A percentile compares a stretch with the other conserved stretches of the same genome.
These are phyloP conservation scores for Cenococcum geophilum DNA, from an alignment of 495 filamentous ascomycete genomes.

Conservation along the genomic window DNA sequence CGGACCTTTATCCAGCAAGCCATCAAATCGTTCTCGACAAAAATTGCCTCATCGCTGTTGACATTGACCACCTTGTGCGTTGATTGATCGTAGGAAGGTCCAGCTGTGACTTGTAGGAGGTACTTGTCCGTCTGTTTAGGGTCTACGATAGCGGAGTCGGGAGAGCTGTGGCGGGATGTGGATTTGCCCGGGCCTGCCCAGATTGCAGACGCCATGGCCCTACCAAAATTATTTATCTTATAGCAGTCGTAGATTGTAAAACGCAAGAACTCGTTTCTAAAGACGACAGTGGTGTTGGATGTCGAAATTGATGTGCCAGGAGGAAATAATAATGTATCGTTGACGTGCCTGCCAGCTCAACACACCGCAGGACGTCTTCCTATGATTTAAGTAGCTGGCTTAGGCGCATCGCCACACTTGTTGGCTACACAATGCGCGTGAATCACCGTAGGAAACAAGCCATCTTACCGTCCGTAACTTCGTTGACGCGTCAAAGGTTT, in stretches of 20 bases:
- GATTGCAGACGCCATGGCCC: background rate
- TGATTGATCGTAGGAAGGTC: conserved; percentile 59
- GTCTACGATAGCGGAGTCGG: conserved; percentile 11
- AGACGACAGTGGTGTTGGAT: background rate
- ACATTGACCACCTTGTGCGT: conserved; percentile 65
- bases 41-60: conserved; percentile 54
- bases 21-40: conserved; percentile 55
- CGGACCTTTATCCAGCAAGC: conserved; percentile 61
- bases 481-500: conserved; percentile 18
- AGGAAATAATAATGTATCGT: background rate
- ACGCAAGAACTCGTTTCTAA: background rate
- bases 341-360: background rate
- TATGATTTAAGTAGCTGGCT: background rate
- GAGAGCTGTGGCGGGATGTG: background rate
- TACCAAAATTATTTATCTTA: background rate
- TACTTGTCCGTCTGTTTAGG: conserved; percentile 48
- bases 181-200: background rate
- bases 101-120: conserved; percentile 66
- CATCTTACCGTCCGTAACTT: conserved; percentile 5
- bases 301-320: background rate
- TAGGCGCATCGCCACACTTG: background rate
- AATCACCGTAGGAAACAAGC: background rate
- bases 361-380: background rate
- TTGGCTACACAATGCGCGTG: background rate
- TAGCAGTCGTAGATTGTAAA: background rate